Evolutionary conservation across 2,329 filamentous ascomycete genomes (phyloP).

Genomic region (Huntiella moniliformis): DNA sequence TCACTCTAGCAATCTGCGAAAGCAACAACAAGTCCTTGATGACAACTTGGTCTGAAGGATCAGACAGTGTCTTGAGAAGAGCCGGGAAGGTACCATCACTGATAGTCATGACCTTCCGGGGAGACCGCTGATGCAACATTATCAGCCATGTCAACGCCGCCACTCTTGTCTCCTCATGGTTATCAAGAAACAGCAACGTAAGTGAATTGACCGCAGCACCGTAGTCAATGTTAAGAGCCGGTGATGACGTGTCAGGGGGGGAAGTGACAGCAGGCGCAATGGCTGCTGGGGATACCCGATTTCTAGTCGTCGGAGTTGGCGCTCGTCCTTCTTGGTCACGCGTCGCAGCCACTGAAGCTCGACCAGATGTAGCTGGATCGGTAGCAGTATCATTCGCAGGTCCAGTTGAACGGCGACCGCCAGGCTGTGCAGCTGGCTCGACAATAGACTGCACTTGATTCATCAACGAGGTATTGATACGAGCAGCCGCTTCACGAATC

Average conservation of each 20-base stretch:
- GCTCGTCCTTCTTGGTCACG: conserved; percentile 5
- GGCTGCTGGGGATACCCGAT: background rate
- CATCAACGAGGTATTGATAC: conserved; percentile 81
- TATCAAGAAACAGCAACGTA: conserved; percentile 84
- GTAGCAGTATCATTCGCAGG: background rate
- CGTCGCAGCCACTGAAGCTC: background rate
- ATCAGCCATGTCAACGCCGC: conserved; percentile 91
- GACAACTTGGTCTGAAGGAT: conserved; percentile 87
- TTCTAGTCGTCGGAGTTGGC: conserved; percentile 6
- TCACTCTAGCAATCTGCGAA: conserved; percentile 90
- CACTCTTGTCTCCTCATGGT: conserved; percentile 88
- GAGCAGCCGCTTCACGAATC: conserved; percentile 70
- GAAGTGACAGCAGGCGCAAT: conserved; percentile 19
- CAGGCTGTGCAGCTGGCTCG: conserved; percentile 31
- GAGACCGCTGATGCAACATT: conserved; percentile 92
- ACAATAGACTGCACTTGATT: conserved; percentile 85
- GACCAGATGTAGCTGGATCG: background rate
- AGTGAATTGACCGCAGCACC: conserved; percentile 84
- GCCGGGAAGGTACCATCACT: conserved; percentile 96
- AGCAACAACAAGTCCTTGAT: conserved; percentile 84
- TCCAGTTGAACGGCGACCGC: background rate
- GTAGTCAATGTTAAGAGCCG: conserved; percentile 59
- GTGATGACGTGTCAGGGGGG: background rate
- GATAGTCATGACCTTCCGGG: conserved; percentile 79
- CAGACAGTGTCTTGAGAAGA: conserved; percentile 84